phyloP scores from a whole-genome alignment of 176 grass and related monocot species.

The Zizania latifolia region DNA sequence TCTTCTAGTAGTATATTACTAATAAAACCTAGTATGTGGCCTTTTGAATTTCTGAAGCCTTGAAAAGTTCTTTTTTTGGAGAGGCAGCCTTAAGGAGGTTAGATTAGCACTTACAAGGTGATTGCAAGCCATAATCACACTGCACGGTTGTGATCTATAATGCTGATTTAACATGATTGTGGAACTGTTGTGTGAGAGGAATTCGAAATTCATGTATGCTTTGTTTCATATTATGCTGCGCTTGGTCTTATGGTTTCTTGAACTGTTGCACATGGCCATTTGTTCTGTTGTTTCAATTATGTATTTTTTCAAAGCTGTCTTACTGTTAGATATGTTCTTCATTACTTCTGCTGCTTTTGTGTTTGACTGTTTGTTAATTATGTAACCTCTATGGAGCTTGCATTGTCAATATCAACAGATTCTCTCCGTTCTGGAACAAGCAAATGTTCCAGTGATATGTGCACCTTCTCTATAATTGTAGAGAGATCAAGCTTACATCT shows the following conservation, averaged over 20 bases:
- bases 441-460: too few species aligned
- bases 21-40: background rate
- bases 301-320: background rate
- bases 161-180: background rate
- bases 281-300: background rate
- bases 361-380: background rate
- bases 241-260: background rate
- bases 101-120: background rate
- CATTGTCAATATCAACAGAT: too few species aligned
- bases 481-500: too few species aligned
- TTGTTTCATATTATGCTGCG: background rate
- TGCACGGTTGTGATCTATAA: background rate
- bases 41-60: conserved; percentile 1
- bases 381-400: background rate
- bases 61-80: background rate
- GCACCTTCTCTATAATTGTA: too few species aligned
- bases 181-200: background rate
- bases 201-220: background rate
- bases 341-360: conserved; percentile 7
- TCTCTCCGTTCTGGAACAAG: too few species aligned
- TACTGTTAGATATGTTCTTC: background rate
- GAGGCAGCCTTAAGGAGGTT: background rate
- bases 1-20: background rate
- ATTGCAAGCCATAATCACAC: conserved; percentile 4
- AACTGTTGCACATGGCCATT: background rate